Base-by-base conservation (phyloP, 2,329 filamentous ascomycete species). In the Rutstroemia sp. region DNA sequence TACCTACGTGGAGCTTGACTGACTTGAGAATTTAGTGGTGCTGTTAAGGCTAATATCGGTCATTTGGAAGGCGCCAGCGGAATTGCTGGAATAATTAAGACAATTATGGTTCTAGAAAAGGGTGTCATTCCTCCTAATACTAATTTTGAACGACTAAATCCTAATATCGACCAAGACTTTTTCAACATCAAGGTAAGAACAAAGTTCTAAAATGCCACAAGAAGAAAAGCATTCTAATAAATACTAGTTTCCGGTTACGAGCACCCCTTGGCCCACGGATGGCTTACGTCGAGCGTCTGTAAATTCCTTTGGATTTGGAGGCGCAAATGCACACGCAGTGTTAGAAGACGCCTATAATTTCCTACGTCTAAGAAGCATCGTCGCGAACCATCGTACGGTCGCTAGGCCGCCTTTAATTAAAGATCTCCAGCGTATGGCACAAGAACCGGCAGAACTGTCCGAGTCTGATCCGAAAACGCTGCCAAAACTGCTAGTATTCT, bases 261-360 rank as follows among this genome's bases (percentile, higher is more conserved):
- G 39, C 27, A 46, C 23, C 8, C 54, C 25, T 16, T 51, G 54
- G 48, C 48, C 54, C 27, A n/a, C 17, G 38, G 14, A 50, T 19
- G 56, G 54, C 2, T 25, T 52, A 10, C 55, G 62, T 4, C 55
- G 62, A 19, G 58, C 55, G 3, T 58, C 53, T 9, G 52, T 65
- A 14, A 66, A 65, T 38, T 51, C 27, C 27, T 64, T 77, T 46
- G 75, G 75, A 0, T 76, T 73, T 34, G 75, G 75, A 6, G 75
- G 75, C n/a, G 72, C 74, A n/a, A 78, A 58, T 46, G 38, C 46
- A 9, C 54, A 56, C 47, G 42, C 30, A 17, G 42, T 54, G 25
- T 45, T 54, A 27, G 52, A 54, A 23, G 52, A 48, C 42, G 52
- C 45, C 5, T 39, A 48, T 7, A 36, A 42, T 17, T 48, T 34